Evolutionary conservation across 805 yeast genomes (phyloP), one percentile per base, ranked within the genome.

Genomic region (Cyberlindnera euphorbiiphila): DNA sequence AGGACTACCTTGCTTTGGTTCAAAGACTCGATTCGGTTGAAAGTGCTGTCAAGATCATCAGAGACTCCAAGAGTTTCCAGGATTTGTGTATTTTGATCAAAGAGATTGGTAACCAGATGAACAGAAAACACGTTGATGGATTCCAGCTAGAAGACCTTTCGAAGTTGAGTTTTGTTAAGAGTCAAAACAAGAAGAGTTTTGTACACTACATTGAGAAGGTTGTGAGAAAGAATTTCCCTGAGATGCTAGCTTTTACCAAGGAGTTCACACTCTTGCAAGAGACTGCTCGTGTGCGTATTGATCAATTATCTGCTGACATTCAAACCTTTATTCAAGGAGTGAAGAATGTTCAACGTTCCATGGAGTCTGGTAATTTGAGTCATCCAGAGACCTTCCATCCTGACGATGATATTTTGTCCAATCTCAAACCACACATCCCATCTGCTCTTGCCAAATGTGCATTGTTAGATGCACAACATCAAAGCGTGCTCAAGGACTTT

Each of bases 81-180:
- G 73, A 76, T 38, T 78, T 93, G 12, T 73, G 94, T 53, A 88
- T 85, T 39, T 77, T 93, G 32, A 91, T 93, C 44, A 67, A 89
- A 46, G 81, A 89, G 4, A 93, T 93, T 34, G 99, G 98, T 42
- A 93, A 93, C 59, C 91, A 81, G 59, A 93, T 93, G 98, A 93
- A 94, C 58, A 96, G 88, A 3, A 89, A 88, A 51, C 95, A 88
- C 58, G 98, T 97, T 1, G 73, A 76, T 47, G 99, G 99, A 4
- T 94, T 94, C 70, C 83, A 84, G 53, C 66, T 93, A 42, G 81
- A 85, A 30, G 85, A 96, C n/a, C 69, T 93, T 36, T 96, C 88
- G 54, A 68, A 98, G 49, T 70, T 93, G 41, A 85, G 83, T 22
- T 88, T 94, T 49, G 81, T 94, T 63, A 93, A 93, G 57, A 96